These are phyloP conservation scores for Macrolepiota albuminosa DNA, from an alignment of 768 basidiomycete genomes.

Conservation along the genomic window DNA sequence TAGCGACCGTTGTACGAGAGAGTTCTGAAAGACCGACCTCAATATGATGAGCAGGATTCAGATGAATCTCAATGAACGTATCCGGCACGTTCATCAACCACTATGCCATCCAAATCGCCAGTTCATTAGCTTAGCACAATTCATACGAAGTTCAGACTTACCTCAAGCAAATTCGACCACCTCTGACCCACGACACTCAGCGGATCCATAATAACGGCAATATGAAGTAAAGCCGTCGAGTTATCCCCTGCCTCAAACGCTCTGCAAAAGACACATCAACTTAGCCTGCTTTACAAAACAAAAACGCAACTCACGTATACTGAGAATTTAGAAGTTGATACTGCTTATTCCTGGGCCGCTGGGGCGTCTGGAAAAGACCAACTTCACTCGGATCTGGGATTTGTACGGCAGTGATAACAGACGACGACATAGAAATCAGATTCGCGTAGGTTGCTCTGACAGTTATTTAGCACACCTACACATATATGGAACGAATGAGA, in stretches of 20 bases:
- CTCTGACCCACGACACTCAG: constrained; percentile 80
- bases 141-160: constrained; percentile 23
- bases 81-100: constrained; percentile 64
- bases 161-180: constrained; percentile 78
- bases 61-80: constrained; percentile 67
- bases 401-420: constrained; percentile 67
- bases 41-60: constrained; percentile 62
- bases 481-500: background rate
- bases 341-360: constrained; percentile 50
- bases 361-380: constrained; percentile 67
- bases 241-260: constrained; percentile 68
- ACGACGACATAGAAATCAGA: constrained; percentile 60
- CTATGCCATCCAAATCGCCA: constrained; percentile 24
- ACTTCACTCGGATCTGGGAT: constrained; percentile 68
- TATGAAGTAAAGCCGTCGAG: constrained; percentile 58
- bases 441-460: constrained; percentile 53
- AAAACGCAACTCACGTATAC: constrained; percentile 54
- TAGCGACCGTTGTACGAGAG: background rate
- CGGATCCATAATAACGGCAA: constrained; percentile 79
- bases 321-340: constrained; percentile 58
- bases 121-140: background rate
- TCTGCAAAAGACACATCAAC: constrained; percentile 31
- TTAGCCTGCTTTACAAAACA: background rate
- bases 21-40: constrained; percentile 49
- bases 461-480: background rate